Evolutionary conservation across 2,329 filamentous ascomycete species (phyloP), one percentile per base, ranked within the genome.

Genomic region (Fusarium sambucinum): DNA sequence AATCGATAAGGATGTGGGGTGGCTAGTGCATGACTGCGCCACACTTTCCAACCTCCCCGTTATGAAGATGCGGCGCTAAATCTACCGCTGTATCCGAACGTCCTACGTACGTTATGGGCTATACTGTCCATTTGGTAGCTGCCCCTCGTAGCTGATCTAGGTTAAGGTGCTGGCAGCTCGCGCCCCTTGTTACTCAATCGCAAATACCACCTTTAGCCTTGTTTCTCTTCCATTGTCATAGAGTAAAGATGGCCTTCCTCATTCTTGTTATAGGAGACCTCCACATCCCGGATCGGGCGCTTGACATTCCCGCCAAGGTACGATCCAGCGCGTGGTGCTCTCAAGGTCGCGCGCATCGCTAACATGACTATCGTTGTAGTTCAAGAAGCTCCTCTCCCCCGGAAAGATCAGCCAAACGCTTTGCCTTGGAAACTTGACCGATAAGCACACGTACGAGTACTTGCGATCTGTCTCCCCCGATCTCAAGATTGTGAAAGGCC

Each of bases 191-290:
- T 55, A 54, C 48, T 59, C 64, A 68, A 65, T 73, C 53, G 61
- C 65, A 58, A 71, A 70, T 48, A 48, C 46, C 48, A 44, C 60
- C 55, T 52, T 35, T 50, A 67, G 69, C 66, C 63, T 71, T 46
- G 53, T 63, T 67, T 66, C 69, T 72, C 69, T 64, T 52, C n/a
- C 63, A 46, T 58, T 51, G 25, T 37, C 23, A 62, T 57, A 63
- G 71, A 69, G 60, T 68, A 66, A 91, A 89, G 85, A 93, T 95
- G 84, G 93, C 93, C 69, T 93, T 95, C 81, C 86, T 97, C 72
- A 94, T 97, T 77, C 88, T 97, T 77, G 93, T 96, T 77, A 93
- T 97, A 73, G 93, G 93, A 79, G 94, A 97, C 83, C 88, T 97
- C 55, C 94, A 97, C 83, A 97, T 97, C 81, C 94, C 94, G 74